Percentiles rank a stretch among this genome's conserved stretches.
These are phyloP conservation scores for Aspergillus cristatus DNA, from an alignment of 495 filamentous ascomycete species.

Conservation along the genomic window DNA sequence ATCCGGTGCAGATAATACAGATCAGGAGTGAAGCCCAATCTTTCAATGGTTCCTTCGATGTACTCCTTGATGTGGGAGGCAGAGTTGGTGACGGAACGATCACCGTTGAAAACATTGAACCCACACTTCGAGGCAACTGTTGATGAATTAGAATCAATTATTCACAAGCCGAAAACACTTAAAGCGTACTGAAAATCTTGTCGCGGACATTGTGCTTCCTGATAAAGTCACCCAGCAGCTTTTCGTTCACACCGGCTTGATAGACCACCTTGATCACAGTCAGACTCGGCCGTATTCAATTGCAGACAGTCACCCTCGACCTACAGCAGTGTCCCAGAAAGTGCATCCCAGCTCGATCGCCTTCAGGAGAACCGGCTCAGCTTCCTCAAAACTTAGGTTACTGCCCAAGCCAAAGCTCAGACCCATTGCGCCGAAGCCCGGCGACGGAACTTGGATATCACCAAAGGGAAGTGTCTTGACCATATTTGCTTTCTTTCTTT, in stretches of 20 bases:
- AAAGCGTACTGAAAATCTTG: conserved; percentile 35
- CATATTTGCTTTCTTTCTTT: conserved; percentile 18
- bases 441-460: conserved; percentile 28
- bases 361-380: conserved; percentile 41
- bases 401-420: conserved; percentile 33
- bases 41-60: conserved; percentile 42
- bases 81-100: conserved; percentile 32
- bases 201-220: conserved; percentile 42
- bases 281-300: not conserved
- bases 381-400: conserved; percentile 33
- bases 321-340: conserved; percentile 45
- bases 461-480: conserved; percentile 34
- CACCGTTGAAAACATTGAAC: conserved; percentile 23
- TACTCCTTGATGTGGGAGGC: conserved; percentile 41
- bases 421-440: conserved; percentile 41
- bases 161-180: too few relatives aligned
- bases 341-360: conserved; percentile 43
- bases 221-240: conserved; percentile 44
- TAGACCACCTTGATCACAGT: conserved; percentile 30
- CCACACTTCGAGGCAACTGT: conserved; percentile 44
- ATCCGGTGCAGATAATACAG: conserved; percentile 35
- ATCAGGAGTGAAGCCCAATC: conserved; percentile 41
- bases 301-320: conserved; percentile 1
- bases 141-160: too few relatives aligned
- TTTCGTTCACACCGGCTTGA: conserved; percentile 38